These are phyloP conservation scores for Rhizophagus prolifer DNA, from an alignment of 192 early-diverging fungal genomes.

Conservation along the genomic window DNA sequence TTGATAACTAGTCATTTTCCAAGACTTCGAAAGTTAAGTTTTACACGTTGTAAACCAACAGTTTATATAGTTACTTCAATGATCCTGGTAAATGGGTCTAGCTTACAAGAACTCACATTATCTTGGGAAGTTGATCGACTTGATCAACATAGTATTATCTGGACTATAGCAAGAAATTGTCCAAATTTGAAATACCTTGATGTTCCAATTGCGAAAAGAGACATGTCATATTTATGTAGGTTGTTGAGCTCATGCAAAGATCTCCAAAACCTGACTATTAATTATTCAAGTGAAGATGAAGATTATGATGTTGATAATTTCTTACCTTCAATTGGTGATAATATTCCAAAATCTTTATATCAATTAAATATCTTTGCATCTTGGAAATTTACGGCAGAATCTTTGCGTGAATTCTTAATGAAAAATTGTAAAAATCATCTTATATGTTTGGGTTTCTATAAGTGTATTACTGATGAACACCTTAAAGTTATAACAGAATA, in stretches of 20 bases:
- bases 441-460: not conserved
- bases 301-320: not conserved
- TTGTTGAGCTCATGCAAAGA: not conserved
- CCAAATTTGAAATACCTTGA: slow-evolving; percentile 1
- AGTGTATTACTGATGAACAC: not conserved
- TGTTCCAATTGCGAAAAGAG: not conserved
- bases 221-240: not conserved
- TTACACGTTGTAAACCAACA: not conserved
- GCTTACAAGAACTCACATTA: not conserved
- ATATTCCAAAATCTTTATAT: not conserved
- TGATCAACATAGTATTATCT: not conserved
- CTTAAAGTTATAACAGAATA: not conserved
- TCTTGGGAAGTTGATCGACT: not conserved
- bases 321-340: not conserved
- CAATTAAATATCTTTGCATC: not conserved
- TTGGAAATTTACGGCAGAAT: not conserved
- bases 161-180: not conserved
- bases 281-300: not conserved
- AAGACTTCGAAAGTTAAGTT: not conserved
- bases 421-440: not conserved
- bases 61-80: not conserved
- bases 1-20: not conserved
- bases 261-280: not conserved
- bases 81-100: not conserved
- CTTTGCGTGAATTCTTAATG: not conserved